Base-by-base conservation (phyloP, 768 basidiomycete genomes). In the Rhodotorula babjevae region DNA sequence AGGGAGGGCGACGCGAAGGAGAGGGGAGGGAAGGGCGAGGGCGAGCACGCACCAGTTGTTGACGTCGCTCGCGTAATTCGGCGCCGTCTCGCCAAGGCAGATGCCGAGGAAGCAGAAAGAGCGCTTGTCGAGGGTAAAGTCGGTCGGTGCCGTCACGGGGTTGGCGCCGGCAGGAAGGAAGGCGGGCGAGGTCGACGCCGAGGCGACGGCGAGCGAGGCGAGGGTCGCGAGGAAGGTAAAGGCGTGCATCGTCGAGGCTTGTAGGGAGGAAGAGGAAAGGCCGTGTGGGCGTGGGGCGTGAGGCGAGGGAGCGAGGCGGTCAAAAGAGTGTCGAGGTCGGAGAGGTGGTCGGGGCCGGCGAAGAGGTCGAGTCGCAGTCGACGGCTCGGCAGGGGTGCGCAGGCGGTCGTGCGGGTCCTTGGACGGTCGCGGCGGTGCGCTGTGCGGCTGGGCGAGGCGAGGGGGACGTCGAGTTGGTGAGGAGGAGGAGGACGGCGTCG, bases 121-220 rank as follows among this genome's bases (percentile, higher is more conserved):
- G 21, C 73, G 73, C 68, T 74, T 74, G 56, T 61, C 47, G 56
- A 68, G 60, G 23, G 57, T 57, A 40, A 65, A 40, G 31, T 69
- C 61, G 63, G 59, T 27, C n/a, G 68, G 67, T 18, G 61, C 61
- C 2, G 53, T 31, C 61, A 59, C 56, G n/a, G 67, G 55, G 50
- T 49, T 69, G 46, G 60, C 42, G 56, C 29, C 50, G 4, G 42
- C 18, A 3, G 68, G 67, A 60, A 64, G n/a, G 33, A 59, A 44
- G 9, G 53, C 67, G 27, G 67, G 64, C 3, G 72, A 62, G 29
- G 29, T 49, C 29, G 47, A 16, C 33, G 56, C 62, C 9, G 47
- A 3, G 18, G 53, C 62, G 47, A 46, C 40, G 46, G 63, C 66
- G 19, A 57, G 33, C 7, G 58, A 47, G 21, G 67, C 31, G 33